phyloP scores from a whole-genome alignment of 768 basidiomycete genomes.

The Xanthoconium stramineum region DNA sequence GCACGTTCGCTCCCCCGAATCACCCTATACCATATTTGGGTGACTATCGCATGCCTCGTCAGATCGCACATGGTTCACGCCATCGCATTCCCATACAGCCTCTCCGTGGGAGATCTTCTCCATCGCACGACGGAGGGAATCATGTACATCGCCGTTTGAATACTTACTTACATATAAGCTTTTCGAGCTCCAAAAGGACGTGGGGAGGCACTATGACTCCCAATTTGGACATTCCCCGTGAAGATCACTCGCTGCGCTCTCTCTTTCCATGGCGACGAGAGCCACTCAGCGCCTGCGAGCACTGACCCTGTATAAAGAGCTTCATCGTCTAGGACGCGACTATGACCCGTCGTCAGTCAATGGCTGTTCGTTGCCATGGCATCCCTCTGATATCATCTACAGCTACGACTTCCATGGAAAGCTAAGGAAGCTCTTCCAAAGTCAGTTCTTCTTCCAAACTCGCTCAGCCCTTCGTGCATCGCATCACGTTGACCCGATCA shows the following conservation, averaged over 20 bases:
- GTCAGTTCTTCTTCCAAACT: slow-evolving; percentile 37
- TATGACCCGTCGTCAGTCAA: slow-evolving; percentile 73
- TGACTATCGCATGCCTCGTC: no score
- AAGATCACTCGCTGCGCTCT: background rate
- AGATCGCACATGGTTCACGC: no score
- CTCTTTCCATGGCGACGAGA: slow-evolving; percentile 42
- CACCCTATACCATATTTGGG: no score
- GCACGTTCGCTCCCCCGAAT: slow-evolving; percentile 27
- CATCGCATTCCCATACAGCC: no score
- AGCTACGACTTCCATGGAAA: slow-evolving; percentile 80
- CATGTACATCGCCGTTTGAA: no score
- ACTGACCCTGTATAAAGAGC: slow-evolving; percentile 76
- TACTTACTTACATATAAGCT: no score
- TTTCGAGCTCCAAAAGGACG: no score
- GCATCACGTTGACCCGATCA: background rate
- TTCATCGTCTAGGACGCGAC: slow-evolving; percentile 75
- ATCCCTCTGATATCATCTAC: slow-evolving; percentile 8
- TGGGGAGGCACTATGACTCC: background rate
- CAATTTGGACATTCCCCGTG: background rate
- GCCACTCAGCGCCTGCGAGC: slow-evolving; percentile 56
- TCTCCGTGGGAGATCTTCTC: no score
- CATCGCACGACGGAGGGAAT: no score
- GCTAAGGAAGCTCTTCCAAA: slow-evolving; percentile 69
- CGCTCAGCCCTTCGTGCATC: no score
- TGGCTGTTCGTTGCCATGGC: slow-evolving; percentile 7